Base-by-base conservation (phyloP, 495 filamentous ascomycete genomes). In the Evansstolkia leycettana region DNA sequence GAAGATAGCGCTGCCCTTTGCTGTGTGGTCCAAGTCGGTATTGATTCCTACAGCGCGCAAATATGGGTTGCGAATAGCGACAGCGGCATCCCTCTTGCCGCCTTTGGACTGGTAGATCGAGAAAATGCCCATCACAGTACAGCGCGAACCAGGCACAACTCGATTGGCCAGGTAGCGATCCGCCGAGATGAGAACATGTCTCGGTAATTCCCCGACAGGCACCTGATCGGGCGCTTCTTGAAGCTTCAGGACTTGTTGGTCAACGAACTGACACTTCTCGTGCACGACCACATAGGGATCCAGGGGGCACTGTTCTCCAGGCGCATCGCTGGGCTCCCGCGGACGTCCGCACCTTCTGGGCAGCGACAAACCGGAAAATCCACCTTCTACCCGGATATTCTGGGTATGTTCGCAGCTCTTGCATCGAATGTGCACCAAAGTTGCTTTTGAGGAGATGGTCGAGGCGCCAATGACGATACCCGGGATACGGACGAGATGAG, bases 221-320 rank as follows among this genome's bases (percentile, higher is more conserved):
- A 99, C 90, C 52, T 95, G 87, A 51, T 99, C 92, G 5, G 92
- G 92, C 9, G 92, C 92, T 59, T 99, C 92, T 55, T 99, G 92
- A 6, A 99, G 75, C 60, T 99, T 99, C 47, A 99, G 78, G 30
- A 96, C 84, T 52, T 99, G 92, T 47, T 96, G 92, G 49, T 99
- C 92, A 50, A 95, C 88, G 54, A 99, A 99, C 41, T 80, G 76
- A 40, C 82, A 92, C 50, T 82, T 87, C 56, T 96, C 92, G 54
- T 99, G 92, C 7, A 89, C 68, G 20, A 99, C 80, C 41, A 89
- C 88, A 52, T 94, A 99, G 5, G 92, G 92, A 49, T 99, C 90
- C 43, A 96, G 63, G 1, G 89, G 88, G 50, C 92, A 99, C 40
- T 78, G 73, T 9, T 75, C 72, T 14, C 75, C 65, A 7, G 62